Evolutionary conservation across 2,329 filamentous ascomycete genomes (phyloP).

Genomic region (Aspergillus fructus): DNA sequence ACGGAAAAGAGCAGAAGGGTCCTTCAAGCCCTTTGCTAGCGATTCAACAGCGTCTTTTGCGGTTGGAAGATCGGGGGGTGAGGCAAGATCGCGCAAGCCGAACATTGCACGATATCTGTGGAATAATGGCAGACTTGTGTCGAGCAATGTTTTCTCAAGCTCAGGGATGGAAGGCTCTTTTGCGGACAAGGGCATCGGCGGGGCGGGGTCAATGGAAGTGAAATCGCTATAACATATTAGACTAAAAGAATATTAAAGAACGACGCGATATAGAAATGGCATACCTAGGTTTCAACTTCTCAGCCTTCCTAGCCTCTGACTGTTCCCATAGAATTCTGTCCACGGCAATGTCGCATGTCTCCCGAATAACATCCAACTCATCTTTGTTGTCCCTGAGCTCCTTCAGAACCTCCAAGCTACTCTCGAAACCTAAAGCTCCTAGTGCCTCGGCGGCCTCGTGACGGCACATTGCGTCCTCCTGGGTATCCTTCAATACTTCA

Average conservation of each 20-base stretch:
- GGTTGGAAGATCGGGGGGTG: conserved; percentile 85
- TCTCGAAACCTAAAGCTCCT: conserved; percentile 75
- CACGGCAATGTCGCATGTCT: conserved; percentile 96
- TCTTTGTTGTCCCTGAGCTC: conserved; percentile 70
- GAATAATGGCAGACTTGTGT: conserved; percentile 79
- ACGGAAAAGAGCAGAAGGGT: conserved; percentile 88
- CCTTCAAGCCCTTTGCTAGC: conserved; percentile 79
- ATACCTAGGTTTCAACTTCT: conserved; percentile 80
- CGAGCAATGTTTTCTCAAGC: conserved; percentile 74
- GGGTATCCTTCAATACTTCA: conserved; percentile 69
- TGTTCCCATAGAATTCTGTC: conserved; percentile 93
- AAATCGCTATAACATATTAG: conserved; percentile 68
- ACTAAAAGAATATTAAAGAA: conserved; percentile 28
- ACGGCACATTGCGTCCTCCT: conserved; percentile 92
- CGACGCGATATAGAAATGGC: conserved; percentile 18
- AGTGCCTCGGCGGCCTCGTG: conserved; percentile 96
- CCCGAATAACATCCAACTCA: conserved; percentile 78
- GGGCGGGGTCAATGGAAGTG: conserved; percentile 90
- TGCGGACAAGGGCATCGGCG: conserved; percentile 72
- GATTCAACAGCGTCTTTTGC: conserved; percentile 84
- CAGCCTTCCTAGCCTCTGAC: conserved; percentile 66
- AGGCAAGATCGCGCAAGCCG: conserved; percentile 88
- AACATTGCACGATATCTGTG: conserved; percentile 98
- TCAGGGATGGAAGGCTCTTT: conserved; percentile 65
- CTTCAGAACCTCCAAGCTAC: conserved; percentile 71